phyloP scores from a whole-genome alignment of 768 basidiomycete genomes.

The Pisolithus tinctorius region DNA sequence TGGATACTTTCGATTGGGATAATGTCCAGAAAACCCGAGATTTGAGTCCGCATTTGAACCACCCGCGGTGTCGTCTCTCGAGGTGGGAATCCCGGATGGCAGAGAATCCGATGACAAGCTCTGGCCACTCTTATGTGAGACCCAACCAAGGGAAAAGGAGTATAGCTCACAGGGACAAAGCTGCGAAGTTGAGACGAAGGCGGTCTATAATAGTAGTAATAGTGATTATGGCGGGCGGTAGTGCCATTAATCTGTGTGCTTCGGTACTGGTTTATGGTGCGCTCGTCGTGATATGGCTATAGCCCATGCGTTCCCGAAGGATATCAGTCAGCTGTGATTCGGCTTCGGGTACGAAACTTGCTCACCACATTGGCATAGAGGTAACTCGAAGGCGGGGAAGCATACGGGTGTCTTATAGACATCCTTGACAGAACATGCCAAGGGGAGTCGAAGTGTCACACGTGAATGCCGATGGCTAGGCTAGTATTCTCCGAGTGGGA shows the following conservation, averaged over 20 bases:
- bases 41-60: background rate
- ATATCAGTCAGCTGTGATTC: background rate
- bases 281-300: background rate
- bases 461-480: no score
- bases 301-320: background rate
- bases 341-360: background rate
- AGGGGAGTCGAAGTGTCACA: no score
- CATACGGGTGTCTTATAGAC: conserved; percentile 1
- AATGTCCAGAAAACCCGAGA: background rate
- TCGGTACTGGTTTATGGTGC: background rate
- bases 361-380: background rate
- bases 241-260: background rate
- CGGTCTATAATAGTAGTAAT: background rate
- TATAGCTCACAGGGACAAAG: background rate
- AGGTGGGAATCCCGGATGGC: background rate
- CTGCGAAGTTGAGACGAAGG: background rate
- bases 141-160: background rate
- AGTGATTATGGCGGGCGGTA: background rate
- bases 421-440: background rate
- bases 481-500: no score
- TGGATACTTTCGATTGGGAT: background rate
- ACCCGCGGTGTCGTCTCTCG: background rate
- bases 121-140: background rate
- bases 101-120: background rate
- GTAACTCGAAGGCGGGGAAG: background rate